Percentiles rank a stretch among this genome's conserved stretches.
Conservation (phyloP, 441 rosid species). For the Pelargonium fulgidum region DNA sequence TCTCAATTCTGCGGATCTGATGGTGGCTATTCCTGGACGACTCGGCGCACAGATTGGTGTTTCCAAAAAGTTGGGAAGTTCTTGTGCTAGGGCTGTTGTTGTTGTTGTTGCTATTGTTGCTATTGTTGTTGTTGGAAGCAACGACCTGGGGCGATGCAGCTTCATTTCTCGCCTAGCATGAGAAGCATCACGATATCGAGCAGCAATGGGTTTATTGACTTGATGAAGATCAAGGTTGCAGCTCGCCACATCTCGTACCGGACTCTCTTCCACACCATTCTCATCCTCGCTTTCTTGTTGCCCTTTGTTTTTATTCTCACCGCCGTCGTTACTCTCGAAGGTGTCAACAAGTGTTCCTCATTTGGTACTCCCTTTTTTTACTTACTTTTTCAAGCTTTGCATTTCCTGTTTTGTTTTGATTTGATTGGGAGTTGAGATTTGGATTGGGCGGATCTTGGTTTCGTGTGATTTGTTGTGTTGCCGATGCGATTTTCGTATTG, state of each 20-base stretch:
- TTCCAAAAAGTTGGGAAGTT: slow-evolving; percentile 14
- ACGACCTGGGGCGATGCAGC: slow-evolving; percentile 74
- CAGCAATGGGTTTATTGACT: slow-evolving; percentile 95
- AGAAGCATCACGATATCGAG: slow-evolving; percentile 96
- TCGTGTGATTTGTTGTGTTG: slow-evolving; percentile 12
- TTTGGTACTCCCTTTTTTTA: slow-evolving; percentile 44
- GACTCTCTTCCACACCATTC: slow-evolving; percentile 89
- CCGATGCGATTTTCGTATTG: background rate
- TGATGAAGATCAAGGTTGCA: slow-evolving; percentile 99
- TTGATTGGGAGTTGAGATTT: background rate
- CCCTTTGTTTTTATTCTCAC: slow-evolving; percentile 97
- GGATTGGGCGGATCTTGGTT: slow-evolving; percentile 30
- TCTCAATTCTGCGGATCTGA: slow-evolving; percentile 13
- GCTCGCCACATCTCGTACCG: slow-evolving; percentile 98
- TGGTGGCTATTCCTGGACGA: slow-evolving; percentile 14
- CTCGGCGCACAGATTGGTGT: background rate
- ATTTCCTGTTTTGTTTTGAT: background rate
- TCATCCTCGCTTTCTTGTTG: slow-evolving; percentile 93
- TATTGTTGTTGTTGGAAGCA: slow-evolving; percentile 3
- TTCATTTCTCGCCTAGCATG: slow-evolving; percentile 99
- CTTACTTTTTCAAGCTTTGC: background rate
- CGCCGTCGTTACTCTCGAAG: slow-evolving; percentile 98
- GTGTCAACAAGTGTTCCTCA: slow-evolving; percentile 99
- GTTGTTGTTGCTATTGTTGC: background rate
- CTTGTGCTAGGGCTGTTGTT: slow-evolving; percentile 19